Conservation (phyloP, 495 filamentous ascomycete species). For the Endocarpon pusillum region DNA sequence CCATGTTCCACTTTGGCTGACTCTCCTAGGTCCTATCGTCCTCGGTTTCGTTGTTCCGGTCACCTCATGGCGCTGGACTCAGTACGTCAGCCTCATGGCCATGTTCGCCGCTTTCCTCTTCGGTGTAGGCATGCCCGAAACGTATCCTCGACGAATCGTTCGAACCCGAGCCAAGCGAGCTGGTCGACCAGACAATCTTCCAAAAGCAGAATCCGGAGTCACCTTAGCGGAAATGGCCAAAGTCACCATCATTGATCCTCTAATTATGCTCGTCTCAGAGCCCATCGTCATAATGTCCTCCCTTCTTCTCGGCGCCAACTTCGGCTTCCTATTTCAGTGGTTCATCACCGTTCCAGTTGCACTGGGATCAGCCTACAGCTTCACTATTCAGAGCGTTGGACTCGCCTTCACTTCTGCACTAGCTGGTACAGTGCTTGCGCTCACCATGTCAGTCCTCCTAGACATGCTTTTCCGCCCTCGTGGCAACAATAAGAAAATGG, state of each 20-base stretch:
- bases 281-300: constrained; percentile 19
- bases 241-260: constrained; percentile 19
- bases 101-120: constrained; percentile 15
- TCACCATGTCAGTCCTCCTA: constrained; percentile 23
- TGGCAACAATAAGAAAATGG: constrained; percentile 3
- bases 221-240: constrained; percentile 16
- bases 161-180: constrained; percentile 16
- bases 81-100: constrained; percentile 19
- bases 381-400: constrained; percentile 17
- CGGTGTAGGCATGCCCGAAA: constrained; percentile 22
- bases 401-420: constrained; percentile 32
- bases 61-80: constrained; percentile 23
- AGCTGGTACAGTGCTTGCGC: constrained; percentile 31
- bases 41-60: constrained; percentile 17
- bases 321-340: constrained; percentile 20
- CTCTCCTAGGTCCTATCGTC: constrained; percentile 17
- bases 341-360: constrained; percentile 27
- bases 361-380: constrained; percentile 17
- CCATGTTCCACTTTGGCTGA: neutral
- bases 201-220: constrained; percentile 11
- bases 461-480: constrained; percentile 27
- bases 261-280: constrained; percentile 20
- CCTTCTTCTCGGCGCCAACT: constrained; percentile 18
- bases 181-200: constrained; percentile 9
- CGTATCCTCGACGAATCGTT: constrained; percentile 23